Conservation (phyloP, 2,329 filamentous ascomycete species). For the Knufia fluminis region DNA sequence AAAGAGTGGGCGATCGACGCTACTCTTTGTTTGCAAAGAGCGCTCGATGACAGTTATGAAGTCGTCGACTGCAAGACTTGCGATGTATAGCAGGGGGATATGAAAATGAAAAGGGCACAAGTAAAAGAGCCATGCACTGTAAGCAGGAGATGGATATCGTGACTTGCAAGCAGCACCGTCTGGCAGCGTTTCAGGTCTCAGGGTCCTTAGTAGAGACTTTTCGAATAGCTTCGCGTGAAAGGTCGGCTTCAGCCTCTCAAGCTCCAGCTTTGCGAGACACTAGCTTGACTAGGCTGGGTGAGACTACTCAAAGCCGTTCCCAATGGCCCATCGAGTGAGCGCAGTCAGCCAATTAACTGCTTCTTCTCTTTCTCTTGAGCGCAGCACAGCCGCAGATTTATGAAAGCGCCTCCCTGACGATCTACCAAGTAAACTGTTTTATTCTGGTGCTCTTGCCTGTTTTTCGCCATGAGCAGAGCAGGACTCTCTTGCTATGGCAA, state of each 20-base stretch:
- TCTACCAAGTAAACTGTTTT: neutral
- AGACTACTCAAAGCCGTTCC: neutral
- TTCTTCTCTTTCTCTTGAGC: neutral
- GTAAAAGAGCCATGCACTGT: neutral
- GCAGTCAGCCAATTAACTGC: neutral
- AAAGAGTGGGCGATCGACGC: constrained; percentile 1
- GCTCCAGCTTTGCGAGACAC: neutral
- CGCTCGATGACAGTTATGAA: neutral
- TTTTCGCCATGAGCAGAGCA: neutral
- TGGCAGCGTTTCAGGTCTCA: constrained; percentile 7
- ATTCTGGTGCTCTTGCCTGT: neutral
- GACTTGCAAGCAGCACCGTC: too few relatives aligned
- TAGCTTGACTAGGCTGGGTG: neutral
- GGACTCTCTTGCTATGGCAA: too few relatives aligned
- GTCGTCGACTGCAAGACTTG: neutral
- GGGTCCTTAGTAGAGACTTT: constrained; percentile 4
- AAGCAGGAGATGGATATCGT: neutral
- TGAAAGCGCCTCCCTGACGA: neutral
- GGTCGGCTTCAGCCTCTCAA: neutral
- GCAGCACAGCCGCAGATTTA: neutral
- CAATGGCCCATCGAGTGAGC: neutral
- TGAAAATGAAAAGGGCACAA: neutral
- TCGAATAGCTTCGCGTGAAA: neutral
- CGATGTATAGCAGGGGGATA: neutral
- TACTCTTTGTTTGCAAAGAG: constrained; percentile 3